These are phyloP conservation scores for Diaporthe sp. DNA, from an alignment of 2,329 filamentous ascomycete genomes.

Conservation along the genomic window DNA sequence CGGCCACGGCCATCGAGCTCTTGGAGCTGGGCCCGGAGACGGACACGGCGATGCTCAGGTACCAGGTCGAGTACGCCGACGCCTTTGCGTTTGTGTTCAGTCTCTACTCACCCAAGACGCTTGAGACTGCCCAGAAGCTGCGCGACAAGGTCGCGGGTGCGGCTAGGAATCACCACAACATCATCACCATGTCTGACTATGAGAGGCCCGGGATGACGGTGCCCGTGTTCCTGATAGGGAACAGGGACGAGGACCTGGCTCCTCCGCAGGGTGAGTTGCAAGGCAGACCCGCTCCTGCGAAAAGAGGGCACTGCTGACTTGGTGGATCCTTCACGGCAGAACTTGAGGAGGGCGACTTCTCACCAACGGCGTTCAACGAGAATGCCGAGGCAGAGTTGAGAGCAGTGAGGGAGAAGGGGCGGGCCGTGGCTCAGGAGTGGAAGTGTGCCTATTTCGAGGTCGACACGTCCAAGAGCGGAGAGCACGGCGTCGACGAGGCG, in stretches of 20 bases:
- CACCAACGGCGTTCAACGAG: constrained; percentile 37
- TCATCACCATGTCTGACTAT: constrained; percentile 42
- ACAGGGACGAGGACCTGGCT: constrained; percentile 41
- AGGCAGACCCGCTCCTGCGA: no score
- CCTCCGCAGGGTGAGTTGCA: constrained; percentile 40
- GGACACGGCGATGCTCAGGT: constrained; percentile 42
- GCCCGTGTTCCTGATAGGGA: constrained; percentile 42
- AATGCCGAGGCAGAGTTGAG: constrained; percentile 42
- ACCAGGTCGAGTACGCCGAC: constrained; percentile 42
- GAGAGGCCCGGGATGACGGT: constrained; percentile 39
- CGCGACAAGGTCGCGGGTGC: constrained; percentile 38
- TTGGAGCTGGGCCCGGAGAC: constrained; percentile 41
- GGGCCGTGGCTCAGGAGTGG: constrained; percentile 39
- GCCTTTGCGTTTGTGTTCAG: constrained; percentile 42
- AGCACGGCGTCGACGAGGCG: constrained; percentile 41
- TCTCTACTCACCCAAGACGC: constrained; percentile 40
- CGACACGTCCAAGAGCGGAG: constrained; percentile 38
- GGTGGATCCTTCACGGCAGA: constrained; percentile 1
- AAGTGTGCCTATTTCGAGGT: constrained; percentile 41
- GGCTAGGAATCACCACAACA: constrained; percentile 42
- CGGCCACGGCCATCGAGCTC: constrained; percentile 38
- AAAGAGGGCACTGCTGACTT: constrained; percentile 14
- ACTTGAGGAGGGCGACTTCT: constrained; percentile 38
- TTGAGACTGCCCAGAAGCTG: constrained; percentile 40
- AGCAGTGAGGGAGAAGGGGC: constrained; percentile 39